Evolutionary conservation across 768 basidiomycete genomes (phyloP).

Genomic region (Termitomyces bulborhizus): DNA sequence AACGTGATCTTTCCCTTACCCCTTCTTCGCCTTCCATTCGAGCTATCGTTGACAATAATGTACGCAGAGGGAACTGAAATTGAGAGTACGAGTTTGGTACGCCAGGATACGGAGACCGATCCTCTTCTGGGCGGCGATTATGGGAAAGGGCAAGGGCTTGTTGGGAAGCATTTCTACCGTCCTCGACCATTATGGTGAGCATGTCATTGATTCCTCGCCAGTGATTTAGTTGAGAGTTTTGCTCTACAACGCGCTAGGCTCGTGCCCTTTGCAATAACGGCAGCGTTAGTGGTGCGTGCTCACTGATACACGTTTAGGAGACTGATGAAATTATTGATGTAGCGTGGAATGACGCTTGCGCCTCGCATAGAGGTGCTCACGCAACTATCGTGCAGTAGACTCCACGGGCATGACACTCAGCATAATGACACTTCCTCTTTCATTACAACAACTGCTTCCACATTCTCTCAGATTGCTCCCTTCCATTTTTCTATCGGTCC

Average conservation of each 20-base stretch:
- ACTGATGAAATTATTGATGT: conserved; percentile 9
- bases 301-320: background rate
- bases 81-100: conserved; percentile 9
- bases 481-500: conserved; percentile 26
- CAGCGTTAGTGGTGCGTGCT: conserved; percentile 56
- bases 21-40: background rate
- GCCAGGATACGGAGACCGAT: conserved; percentile 16
- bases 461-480: conserved; percentile 11
- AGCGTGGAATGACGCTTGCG: conserved; percentile 84
- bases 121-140: conserved; percentile 9
- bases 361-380: conserved; percentile 79
- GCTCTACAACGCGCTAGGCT: conserved; percentile 43
- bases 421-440: conserved; percentile 32
- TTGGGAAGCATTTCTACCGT: conserved; percentile 46
- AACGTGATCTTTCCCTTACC: background rate
- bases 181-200: conserved; percentile 45
- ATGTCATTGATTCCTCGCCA: background rate
- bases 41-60: conserved; percentile 7
- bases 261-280: conserved; percentile 66
- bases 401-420: conserved; percentile 33
- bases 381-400: conserved; percentile 62
- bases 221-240: background rate
- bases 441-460: conserved; percentile 1
- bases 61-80: conserved; percentile 15
- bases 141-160: background rate